A percentile compares a stretch with the other conserved stretches of the same genome.
Evolutionary conservation across 495 filamentous ascomycete genomes (phyloP).

Genomic region (Geopyxis carbonaria): DNA sequence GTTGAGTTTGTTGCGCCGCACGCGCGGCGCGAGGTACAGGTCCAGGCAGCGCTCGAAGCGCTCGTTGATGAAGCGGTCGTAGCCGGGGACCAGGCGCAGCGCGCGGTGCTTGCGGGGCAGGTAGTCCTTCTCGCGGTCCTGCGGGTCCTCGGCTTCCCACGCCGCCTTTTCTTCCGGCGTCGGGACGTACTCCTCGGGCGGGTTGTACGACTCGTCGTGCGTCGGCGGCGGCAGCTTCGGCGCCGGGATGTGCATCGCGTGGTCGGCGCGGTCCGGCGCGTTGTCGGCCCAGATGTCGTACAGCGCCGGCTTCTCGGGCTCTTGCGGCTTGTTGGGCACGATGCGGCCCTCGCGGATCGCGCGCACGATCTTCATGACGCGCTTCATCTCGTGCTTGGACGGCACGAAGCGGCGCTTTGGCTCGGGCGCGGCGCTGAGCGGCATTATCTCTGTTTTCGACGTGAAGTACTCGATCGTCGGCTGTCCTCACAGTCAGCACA

Average conservation of each 20-base stretch:
- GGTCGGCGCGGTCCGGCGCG: constrained; percentile 51
- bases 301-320: constrained; percentile 44
- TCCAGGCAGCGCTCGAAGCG: constrained; percentile 91
- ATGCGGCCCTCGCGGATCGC: constrained; percentile 91
- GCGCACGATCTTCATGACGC: constrained; percentile 94
- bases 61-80: constrained; percentile 77
- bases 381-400: constrained; percentile 94
- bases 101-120: constrained; percentile 65
- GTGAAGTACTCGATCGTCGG: constrained; percentile 87
- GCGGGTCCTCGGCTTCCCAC: constrained; percentile 80
- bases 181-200: constrained; percentile 87
- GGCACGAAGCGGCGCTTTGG: constrained; percentile 91
- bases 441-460: constrained; percentile 79
- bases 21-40: constrained; percentile 81
- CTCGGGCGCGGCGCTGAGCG: constrained; percentile 81
- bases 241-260: constrained; percentile 89
- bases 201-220: constrained; percentile 90
- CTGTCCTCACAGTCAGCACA: constrained; percentile 23
- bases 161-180: constrained; percentile 72
- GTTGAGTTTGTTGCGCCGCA: constrained; percentile 84
- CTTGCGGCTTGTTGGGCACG: constrained; percentile 69
- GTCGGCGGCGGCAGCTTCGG: constrained; percentile 87
- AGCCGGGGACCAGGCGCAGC: constrained; percentile 83
- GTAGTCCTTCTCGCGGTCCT: constrained; percentile 81
- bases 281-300: constrained; percentile 96